phyloP scores from a whole-genome alignment of 2,329 filamentous ascomycete species.

The Didymella pomorum region DNA sequence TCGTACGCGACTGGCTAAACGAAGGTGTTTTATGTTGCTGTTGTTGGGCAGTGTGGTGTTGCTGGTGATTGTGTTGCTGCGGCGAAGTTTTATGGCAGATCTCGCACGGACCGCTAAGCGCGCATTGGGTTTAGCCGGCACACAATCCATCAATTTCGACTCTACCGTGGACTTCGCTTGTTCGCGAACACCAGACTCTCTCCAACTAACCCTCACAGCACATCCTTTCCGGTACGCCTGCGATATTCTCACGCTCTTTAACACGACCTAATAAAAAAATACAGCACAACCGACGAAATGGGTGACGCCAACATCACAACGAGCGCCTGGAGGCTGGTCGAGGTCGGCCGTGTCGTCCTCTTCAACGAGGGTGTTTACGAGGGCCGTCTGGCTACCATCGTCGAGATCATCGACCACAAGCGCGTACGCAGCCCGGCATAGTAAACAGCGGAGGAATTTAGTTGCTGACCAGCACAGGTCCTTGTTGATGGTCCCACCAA shows the following conservation, averaged over 20 bases:
- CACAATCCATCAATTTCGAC: background rate
- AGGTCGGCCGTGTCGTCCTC: conserved; percentile 97
- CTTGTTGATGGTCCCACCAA: conserved; percentile 93
- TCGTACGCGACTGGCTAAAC: background rate
- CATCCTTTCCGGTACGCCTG: conserved; percentile 51
- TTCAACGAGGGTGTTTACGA: conserved; percentile 82
- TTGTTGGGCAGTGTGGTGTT: background rate
- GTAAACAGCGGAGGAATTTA: conserved; percentile 26
- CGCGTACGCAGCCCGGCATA: conserved; percentile 75
- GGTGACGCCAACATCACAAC: conserved; percentile 59
- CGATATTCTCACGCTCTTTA: conserved; percentile 34
- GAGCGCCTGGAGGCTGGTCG: conserved; percentile 81
- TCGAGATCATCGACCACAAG: conserved; percentile 99
- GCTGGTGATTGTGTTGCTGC: background rate
- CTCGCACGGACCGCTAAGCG: background rate
- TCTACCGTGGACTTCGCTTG: background rate
- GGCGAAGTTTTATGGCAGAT: background rate
- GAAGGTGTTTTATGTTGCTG: background rate
- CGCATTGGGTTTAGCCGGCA: no score
- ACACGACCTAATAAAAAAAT: conserved; percentile 36
- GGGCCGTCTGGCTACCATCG: conserved; percentile 90
- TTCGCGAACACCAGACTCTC: no score
- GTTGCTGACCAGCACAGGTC: conserved; percentile 67
- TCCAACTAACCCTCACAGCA: conserved; percentile 31
- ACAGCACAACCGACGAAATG: conserved; percentile 54